A percentile compares a stretch with the other conserved stretches of the same genome.
Evolutionary conservation across 495 filamentous ascomycete genomes (phyloP).

Genomic region (Hypoxylon subgilvum): DNA sequence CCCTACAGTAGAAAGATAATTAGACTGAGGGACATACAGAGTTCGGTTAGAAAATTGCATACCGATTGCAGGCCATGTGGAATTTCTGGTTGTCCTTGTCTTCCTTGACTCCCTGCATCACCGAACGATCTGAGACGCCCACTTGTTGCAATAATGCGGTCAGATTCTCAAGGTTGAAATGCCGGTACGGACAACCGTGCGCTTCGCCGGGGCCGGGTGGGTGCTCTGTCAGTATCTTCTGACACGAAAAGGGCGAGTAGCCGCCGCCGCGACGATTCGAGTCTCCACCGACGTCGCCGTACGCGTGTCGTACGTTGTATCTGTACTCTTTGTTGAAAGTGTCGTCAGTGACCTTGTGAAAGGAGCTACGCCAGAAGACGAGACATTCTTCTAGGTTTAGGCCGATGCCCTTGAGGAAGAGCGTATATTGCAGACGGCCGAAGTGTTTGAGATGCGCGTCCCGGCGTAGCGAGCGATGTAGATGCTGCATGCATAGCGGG

Average conservation of each 20-base stretch:
- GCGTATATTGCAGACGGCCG: constrained; percentile 90
- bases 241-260: constrained; percentile 89
- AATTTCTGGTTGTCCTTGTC: constrained; percentile 88
- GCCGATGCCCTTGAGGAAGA: constrained; percentile 98
- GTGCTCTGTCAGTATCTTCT: constrained; percentile 88
- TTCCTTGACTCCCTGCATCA: constrained; percentile 81
- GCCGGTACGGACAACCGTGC: constrained; percentile 95
- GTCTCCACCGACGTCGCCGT: constrained; percentile 95
- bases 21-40: constrained; percentile 1
- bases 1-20: constrained; percentile 45
- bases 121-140: constrained; percentile 76
- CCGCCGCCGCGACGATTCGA: constrained; percentile 81
- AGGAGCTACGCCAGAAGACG: constrained; percentile 88
- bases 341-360: constrained; percentile 86
- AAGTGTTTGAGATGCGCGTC: constrained; percentile 91
- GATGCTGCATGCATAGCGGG: constrained; percentile 90
- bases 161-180: constrained; percentile 87
- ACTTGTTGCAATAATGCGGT: constrained; percentile 70
- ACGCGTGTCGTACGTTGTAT: constrained; percentile 92
- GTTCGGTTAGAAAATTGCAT: constrained; percentile 14
- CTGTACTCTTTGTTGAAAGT: constrained; percentile 93
- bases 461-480: constrained; percentile 81
- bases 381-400: constrained; percentile 89
- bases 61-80: constrained; percentile 94
- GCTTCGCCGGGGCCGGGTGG: constrained; percentile 81